phyloP scores from a whole-genome alignment of 331 rosid genomes.

The Malus hybrid region DNA sequence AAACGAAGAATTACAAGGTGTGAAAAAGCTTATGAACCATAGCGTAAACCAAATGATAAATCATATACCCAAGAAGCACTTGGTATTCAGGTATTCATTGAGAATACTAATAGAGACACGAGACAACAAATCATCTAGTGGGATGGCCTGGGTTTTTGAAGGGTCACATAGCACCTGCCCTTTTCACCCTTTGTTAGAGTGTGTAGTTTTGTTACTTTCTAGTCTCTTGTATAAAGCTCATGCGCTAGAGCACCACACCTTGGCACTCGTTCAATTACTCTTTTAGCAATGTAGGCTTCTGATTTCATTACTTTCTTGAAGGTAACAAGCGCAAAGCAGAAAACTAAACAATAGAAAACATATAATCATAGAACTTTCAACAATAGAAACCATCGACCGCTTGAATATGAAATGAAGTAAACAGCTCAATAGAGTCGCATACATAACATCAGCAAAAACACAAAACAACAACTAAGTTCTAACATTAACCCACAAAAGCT shows the following conservation, averaged over 20 bases:
- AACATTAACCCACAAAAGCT: neutral
- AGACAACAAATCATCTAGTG: neutral
- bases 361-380: neutral
- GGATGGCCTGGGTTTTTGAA: neutral
- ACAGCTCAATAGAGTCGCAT: neutral
- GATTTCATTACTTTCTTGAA: neutral
- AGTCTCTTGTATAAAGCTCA: neutral
- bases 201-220: neutral
- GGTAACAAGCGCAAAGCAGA: neutral
- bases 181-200: neutral
- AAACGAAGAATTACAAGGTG: constrained; percentile 11
- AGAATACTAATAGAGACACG: neutral
- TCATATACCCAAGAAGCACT: neutral
- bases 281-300: neutral
- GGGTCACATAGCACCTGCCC: neutral
- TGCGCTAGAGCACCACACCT: constrained; percentile 1
- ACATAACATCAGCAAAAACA: neutral
- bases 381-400: neutral
- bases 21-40: neutral
- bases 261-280: neutral
- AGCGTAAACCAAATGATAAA: neutral
- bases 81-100: neutral
- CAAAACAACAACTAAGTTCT: neutral
- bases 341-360: neutral
- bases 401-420: neutral